phyloP scores from a whole-genome alignment of 768 basidiomycete genomes.

The Dentipellis fragilis region DNA sequence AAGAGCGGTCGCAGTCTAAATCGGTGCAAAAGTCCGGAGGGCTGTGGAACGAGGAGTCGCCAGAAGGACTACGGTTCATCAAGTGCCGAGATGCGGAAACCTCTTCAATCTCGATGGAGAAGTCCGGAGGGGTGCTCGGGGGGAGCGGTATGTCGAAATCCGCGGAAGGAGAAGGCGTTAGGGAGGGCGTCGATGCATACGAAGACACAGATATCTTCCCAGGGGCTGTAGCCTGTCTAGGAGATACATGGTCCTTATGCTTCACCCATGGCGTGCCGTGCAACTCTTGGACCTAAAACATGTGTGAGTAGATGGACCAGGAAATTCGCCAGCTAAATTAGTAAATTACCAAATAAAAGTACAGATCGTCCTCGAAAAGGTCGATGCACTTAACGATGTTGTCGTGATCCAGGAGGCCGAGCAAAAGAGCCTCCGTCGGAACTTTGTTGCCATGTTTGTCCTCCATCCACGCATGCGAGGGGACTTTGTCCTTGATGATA shows the following conservation, averaged over 20 bases:
- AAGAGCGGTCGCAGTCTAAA: background rate
- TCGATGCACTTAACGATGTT: conserved; percentile 80
- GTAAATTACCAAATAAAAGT: conserved; percentile 74
- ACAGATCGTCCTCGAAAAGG: conserved; percentile 72
- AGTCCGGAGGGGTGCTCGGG: conserved; percentile 8
- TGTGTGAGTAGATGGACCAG: background rate
- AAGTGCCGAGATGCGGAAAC: background rate
- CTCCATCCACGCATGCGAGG: conserved; percentile 51
- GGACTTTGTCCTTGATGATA: conserved; percentile 69
- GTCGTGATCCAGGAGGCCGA: conserved; percentile 65
- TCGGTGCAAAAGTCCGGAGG: background rate
- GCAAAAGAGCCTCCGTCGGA: conserved; percentile 75
- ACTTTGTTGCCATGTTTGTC: conserved; percentile 52
- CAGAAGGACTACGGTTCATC: background rate
- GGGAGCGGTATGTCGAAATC: conserved; percentile 8
- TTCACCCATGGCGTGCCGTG: conserved; percentile 86
- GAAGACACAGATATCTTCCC: background rate
- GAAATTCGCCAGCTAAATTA: background rate
- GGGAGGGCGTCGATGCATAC: conserved; percentile 10
- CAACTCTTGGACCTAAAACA: conserved; percentile 77
- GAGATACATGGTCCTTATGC: conserved; percentile 1
- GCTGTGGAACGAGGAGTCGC: background rate
- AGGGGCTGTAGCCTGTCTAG: conserved; percentile 2
- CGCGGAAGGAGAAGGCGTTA: conserved; percentile 13
- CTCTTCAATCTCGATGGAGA: conserved; percentile 1